Evolutionary conservation across 1,284 basidiomycete genomes (phyloP).

Genomic region (Meripilus lineatus): DNA sequence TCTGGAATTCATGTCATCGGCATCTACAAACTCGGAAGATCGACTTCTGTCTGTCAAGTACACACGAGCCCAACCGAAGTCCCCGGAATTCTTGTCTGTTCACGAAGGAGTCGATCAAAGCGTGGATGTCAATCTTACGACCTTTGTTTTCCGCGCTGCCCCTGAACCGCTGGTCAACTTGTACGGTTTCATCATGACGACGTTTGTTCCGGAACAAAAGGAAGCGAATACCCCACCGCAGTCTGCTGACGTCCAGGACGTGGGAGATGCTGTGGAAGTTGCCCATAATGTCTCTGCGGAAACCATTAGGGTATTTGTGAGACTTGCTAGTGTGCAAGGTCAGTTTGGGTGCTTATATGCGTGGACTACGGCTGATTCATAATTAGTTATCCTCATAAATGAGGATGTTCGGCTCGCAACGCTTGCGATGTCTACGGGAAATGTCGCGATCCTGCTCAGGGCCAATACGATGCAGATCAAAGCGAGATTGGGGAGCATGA

Average conservation of each 20-base stretch:
- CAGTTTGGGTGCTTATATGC: slow-evolving; percentile 16
- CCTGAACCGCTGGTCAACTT: slow-evolving; percentile 90
- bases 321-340: slow-evolving; percentile 87
- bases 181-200: slow-evolving; percentile 98
- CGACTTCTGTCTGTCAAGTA: slow-evolving; percentile 89
- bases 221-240: slow-evolving; percentile 13
- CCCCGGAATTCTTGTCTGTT: slow-evolving; percentile 81
- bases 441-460: slow-evolving; percentile 78
- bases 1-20: slow-evolving; percentile 78
- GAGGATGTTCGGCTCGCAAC: slow-evolving; percentile 75
- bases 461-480: slow-evolving; percentile 77
- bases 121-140: slow-evolving; percentile 88
- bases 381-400: slow-evolving; percentile 79
- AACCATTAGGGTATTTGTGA: slow-evolving; percentile 82
- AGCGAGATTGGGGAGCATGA: slow-evolving; percentile 83
- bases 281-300: slow-evolving; percentile 26
- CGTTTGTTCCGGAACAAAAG: slow-evolving; percentile 68
- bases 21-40: slow-evolving; percentile 42
- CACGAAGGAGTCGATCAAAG: slow-evolving; percentile 90
- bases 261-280: slow-evolving; percentile 7
- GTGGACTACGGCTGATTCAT: background rate
- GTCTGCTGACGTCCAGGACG: slow-evolving; percentile 9
- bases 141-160: slow-evolving; percentile 86
- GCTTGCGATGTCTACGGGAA: slow-evolving; percentile 87
- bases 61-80: slow-evolving; percentile 74